Evolutionary conservation across 305 asterid species (phyloP).

Genomic region (Fraxinus platypoda): DNA sequence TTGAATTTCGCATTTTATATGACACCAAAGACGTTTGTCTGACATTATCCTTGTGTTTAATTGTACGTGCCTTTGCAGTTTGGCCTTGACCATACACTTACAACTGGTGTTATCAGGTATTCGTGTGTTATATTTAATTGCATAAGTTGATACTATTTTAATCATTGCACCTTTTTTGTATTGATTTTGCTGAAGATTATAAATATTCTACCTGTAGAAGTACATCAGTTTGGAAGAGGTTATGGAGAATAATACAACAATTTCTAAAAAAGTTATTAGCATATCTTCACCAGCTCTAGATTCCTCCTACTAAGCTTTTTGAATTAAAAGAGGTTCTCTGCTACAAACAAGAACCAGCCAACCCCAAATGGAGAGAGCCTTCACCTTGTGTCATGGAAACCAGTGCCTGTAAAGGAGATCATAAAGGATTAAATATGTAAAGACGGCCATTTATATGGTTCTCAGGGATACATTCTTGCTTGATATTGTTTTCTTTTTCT

Average conservation of each 20-base stretch:
- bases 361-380: background rate
- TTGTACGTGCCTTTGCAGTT: constrained; percentile 52
- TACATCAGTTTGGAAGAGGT: constrained; percentile 11
- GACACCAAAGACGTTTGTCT: constrained; percentile 19
- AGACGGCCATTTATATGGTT: background rate
- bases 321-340: background rate
- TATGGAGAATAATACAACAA: background rate
- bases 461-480: background rate
- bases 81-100: constrained; percentile 98
- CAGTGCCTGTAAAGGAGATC: background rate
- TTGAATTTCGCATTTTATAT: constrained; percentile 8
- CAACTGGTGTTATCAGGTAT: constrained; percentile 99
- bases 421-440: background rate
- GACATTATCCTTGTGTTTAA: constrained; percentile 20
- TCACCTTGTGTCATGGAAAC: background rate
- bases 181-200: constrained; percentile 11
- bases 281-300: background rate
- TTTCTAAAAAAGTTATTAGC: background rate
- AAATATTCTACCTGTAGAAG: constrained; percentile 3
- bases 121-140: constrained; percentile 4
- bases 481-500: background rate
- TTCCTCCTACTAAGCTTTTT: background rate
- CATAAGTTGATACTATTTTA: background rate
- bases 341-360: background rate
- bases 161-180: background rate